A percentile compares a stretch with the other conserved stretches of the same genome.
phyloP scores from a whole-genome alignment of 1,139 yeast genomes.

The Suhomyces ambrosiae region DNA sequence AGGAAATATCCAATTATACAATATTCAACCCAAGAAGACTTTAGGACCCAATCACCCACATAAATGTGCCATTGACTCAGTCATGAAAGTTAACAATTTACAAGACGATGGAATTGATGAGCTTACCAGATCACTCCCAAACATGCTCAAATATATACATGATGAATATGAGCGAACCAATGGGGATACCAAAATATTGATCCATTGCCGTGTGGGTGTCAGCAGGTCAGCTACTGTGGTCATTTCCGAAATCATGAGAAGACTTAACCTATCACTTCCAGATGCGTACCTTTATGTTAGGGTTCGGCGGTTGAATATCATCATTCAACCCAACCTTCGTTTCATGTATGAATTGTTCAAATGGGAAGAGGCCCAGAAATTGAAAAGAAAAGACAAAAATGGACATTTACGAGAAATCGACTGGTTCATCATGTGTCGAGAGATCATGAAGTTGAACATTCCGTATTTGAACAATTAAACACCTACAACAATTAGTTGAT shows the following conservation, averaged over 20 bases:
- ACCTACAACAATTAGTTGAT: too few species aligned
- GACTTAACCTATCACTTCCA: constrained; percentile 39
- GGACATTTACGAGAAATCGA: constrained; percentile 68
- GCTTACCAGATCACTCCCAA: constrained; percentile 37
- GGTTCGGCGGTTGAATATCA: constrained; percentile 48
- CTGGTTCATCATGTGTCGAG: constrained; percentile 90
- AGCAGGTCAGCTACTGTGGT: constrained; percentile 53
- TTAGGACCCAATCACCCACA: constrained; percentile 8
- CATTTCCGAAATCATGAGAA: constrained; percentile 50
- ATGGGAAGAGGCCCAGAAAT: constrained; percentile 45
- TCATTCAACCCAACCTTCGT: constrained; percentile 51
- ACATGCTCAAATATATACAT: constrained; percentile 39
- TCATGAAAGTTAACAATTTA: constrained; percentile 47
- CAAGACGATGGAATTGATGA: constrained; percentile 55
- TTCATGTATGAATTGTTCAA: constrained; percentile 53
- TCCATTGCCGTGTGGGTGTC: constrained; percentile 56
- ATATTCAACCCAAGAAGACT: constrained; percentile 19
- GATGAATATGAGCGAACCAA: constrained; percentile 29
- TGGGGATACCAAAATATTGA: constrained; percentile 40
- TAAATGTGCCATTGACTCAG: constrained; percentile 29
- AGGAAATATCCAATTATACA: constrained; percentile 38
- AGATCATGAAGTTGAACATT: constrained; percentile 72
- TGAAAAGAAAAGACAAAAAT: constrained; percentile 19
- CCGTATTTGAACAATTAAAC: constrained; percentile 47
- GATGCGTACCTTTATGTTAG: constrained; percentile 49